These are phyloP conservation scores for Chaetoceros muelleri DNA, from an alignment of 108 stramenopile species.

Conservation along the genomic window DNA sequence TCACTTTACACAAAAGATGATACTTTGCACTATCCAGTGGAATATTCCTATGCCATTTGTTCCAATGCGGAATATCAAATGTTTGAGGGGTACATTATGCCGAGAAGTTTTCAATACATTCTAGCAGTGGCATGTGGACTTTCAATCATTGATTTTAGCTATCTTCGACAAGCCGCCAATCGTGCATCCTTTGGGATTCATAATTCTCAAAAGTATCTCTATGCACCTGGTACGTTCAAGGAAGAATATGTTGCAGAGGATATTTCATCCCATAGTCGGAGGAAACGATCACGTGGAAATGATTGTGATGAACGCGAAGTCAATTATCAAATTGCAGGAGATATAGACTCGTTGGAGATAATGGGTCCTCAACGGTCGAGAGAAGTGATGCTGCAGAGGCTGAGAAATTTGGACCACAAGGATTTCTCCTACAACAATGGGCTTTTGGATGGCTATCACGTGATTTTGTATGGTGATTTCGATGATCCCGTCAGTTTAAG, in stretches of 20 bases:
- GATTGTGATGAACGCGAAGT: not conserved
- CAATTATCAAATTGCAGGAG: slow-evolving; percentile 21
- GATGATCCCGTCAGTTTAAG: slow-evolving; percentile 5
- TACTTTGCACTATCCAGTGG: not conserved
- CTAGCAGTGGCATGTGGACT: slow-evolving; percentile 31
- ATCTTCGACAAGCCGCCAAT: slow-evolving; percentile 2
- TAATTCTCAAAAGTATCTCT: slow-evolving; percentile 5
- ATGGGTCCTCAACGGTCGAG: slow-evolving; percentile 25
- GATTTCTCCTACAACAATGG: not conserved
- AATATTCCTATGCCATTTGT: slow-evolving; percentile 23
- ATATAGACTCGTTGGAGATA: slow-evolving; percentile 17
- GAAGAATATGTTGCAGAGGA: not conserved
- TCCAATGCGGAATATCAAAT: slow-evolving; percentile 19
- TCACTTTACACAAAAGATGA: not conserved
- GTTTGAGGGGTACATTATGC: slow-evolving; percentile 25
- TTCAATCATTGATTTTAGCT: slow-evolving; percentile 22
- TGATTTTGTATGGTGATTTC: slow-evolving; percentile 27
- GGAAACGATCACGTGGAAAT: not conserved
- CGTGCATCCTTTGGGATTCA: slow-evolving; percentile 6
- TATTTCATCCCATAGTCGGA: slow-evolving; percentile 2
- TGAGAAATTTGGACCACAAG: slow-evolving; percentile 7
- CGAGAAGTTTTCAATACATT: slow-evolving; percentile 28
- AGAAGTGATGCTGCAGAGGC: slow-evolving; percentile 8
- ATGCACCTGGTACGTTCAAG: not conserved
- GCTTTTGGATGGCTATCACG: slow-evolving; percentile 19